Conservation (phyloP, 2,329 filamentous ascomycete species). For the Ilyonectria mors-panacis region DNA sequence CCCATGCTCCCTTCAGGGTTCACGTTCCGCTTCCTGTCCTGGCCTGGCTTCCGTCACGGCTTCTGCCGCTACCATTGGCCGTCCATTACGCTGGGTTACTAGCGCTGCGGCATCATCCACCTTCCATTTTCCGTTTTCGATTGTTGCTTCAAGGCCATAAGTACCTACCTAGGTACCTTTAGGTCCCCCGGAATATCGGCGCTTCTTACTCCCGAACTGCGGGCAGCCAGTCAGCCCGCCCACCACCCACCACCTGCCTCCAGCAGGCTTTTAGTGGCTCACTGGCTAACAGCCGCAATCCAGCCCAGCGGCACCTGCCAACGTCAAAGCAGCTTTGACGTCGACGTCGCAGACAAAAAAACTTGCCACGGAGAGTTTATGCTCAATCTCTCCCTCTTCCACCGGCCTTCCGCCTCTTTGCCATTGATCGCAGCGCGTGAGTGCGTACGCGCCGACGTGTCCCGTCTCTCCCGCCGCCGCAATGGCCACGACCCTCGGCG, state of each 20-base stretch:
- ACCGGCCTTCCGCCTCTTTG: slow-evolving; percentile 10
- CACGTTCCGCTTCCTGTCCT: slow-evolving; percentile 8
- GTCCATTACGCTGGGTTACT: slow-evolving; percentile 1
- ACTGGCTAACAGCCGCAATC: slow-evolving; percentile 40
- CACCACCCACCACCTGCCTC: slow-evolving; percentile 7
- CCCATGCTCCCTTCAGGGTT: slow-evolving; percentile 2
- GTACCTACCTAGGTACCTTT: no score
- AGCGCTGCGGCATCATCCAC: neutral
- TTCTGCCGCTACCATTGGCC: slow-evolving; percentile 32
- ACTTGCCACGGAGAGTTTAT: slow-evolving; percentile 16
- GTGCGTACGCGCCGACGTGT: slow-evolving; percentile 12
- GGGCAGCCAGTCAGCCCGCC: slow-evolving; percentile 23
- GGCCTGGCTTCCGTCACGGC: neutral
- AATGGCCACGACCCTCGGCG: slow-evolving; percentile 54
- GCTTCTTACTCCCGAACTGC: slow-evolving; percentile 39
- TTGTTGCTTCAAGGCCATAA: no score
- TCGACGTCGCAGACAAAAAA: slow-evolving; percentile 42
- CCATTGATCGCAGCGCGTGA: slow-evolving; percentile 23
- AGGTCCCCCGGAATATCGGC: slow-evolving; percentile 44
- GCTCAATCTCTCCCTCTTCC: slow-evolving; percentile 1
- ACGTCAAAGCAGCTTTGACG: slow-evolving; percentile 45
- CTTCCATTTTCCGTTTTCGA: slow-evolving; percentile 14
- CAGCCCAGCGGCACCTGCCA: slow-evolving; percentile 30
- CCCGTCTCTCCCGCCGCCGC: slow-evolving; percentile 30
- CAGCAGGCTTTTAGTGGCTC: slow-evolving; percentile 39